Evolutionary conservation across 2,329 filamentous ascomycete species (phyloP).

Genomic region (Aspergillus niger): DNA sequence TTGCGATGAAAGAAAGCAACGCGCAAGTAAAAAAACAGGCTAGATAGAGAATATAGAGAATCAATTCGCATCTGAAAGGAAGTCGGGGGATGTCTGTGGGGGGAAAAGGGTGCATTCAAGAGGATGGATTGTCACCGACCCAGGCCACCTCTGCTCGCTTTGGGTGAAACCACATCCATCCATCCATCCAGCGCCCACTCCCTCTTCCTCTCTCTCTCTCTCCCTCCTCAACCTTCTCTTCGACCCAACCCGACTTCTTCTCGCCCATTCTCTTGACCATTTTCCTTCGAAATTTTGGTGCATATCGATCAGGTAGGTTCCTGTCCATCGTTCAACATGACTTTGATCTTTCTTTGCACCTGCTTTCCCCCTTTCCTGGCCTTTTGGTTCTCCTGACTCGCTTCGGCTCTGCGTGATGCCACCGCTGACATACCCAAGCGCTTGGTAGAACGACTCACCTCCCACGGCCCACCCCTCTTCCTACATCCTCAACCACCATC

Average conservation of each 20-base stretch:
- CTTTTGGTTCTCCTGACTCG: conserved; percentile 19
- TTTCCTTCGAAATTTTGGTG: conserved; percentile 8
- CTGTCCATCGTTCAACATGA: conserved; percentile 9
- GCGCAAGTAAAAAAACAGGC: conserved; percentile 12
- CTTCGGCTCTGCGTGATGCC: conserved; percentile 34
- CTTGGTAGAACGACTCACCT: conserved; percentile 38
- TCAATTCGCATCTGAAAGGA: conserved; percentile 4
- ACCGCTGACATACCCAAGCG: conserved; percentile 44
- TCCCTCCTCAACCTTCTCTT: conserved; percentile 19
- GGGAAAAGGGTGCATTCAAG: conserved; percentile 9
- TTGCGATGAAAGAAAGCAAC: conserved; percentile 15
- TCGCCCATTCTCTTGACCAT: conserved; percentile 11
- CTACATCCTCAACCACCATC: conserved; percentile 26
- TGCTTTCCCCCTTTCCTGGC: conserved; percentile 1
- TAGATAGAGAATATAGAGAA: background rate
- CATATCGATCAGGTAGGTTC: conserved; percentile 15
- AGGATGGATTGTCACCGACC: conserved; percentile 19
- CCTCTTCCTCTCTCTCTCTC: conserved; percentile 15
- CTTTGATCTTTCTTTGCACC: background rate
- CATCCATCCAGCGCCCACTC: conserved; percentile 19
- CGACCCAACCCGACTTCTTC: conserved; percentile 16
- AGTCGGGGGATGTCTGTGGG: background rate
- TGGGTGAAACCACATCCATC: conserved; percentile 41
- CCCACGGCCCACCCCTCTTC: conserved; percentile 23
- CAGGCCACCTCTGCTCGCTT: conserved; percentile 34